Evolutionary conservation across 345 rosid species (phyloP).

Genomic region (Jatropha curcas): DNA sequence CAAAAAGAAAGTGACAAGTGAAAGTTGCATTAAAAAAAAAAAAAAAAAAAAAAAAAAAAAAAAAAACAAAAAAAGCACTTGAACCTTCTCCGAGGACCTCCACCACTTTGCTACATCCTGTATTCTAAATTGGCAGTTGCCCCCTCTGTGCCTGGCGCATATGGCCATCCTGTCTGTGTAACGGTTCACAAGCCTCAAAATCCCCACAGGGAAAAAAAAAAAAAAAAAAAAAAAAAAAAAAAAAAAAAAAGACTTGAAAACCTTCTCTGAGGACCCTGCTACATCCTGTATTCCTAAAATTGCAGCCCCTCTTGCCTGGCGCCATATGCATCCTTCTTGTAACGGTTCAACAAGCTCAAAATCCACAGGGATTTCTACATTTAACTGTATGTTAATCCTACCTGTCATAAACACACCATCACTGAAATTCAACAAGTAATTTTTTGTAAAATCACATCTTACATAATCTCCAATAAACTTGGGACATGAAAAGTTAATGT

Average conservation of each 20-base stretch:
- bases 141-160: too few species aligned
- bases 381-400: conserved; percentile 55
- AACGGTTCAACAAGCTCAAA: conserved; percentile 74
- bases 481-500: not conserved
- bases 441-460: not conserved
- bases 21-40: too few species aligned
- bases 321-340: conserved; percentile 78
- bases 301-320: conserved; percentile 85
- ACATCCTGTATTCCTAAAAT: conserved; percentile 38
- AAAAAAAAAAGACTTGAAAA: conserved; percentile 19
- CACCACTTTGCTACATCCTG: too few species aligned
- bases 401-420: conserved; percentile 46
- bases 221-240: too few species aligned
- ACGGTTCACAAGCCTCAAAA: too few species aligned
- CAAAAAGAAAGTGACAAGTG: too few species aligned
- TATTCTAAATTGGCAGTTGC: too few species aligned
- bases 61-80: too few species aligned
- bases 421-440: not conserved
- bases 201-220: too few species aligned
- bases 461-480: not conserved
- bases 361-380: conserved; percentile 61
- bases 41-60: too few species aligned
- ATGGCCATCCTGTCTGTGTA: too few species aligned
- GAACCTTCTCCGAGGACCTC: too few species aligned
- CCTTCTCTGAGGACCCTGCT: conserved; percentile 64